These are phyloP conservation scores for Ophiostoma australiae DNA, from an alignment of 2,329 filamentous ascomycete species.

Conservation along the genomic window DNA sequence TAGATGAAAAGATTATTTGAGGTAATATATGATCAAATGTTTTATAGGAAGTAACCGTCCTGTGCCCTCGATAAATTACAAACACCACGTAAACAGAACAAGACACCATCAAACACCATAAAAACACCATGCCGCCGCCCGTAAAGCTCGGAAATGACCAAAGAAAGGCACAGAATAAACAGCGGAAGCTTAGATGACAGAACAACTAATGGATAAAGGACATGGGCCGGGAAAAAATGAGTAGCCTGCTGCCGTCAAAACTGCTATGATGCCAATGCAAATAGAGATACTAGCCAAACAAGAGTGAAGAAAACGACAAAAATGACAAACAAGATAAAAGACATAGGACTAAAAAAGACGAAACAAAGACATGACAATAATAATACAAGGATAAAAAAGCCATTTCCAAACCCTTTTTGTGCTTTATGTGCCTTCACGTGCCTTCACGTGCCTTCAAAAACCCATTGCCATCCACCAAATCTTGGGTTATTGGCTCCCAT, in stretches of 20 bases:
- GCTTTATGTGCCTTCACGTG: constrained; percentile 7
- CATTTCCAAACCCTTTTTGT: constrained; percentile 4
- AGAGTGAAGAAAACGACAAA: background rate
- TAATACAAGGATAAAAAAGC: constrained; percentile 22
- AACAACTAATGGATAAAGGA: constrained; percentile 5
- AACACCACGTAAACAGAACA: background rate
- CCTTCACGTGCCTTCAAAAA: background rate
- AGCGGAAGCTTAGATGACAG: background rate
- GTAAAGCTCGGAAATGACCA: no score
- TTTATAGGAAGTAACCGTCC: background rate
- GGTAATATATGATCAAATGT: background rate
- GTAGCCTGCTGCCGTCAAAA: background rate
- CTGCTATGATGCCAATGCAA: constrained; percentile 12
- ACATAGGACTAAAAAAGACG: background rate
- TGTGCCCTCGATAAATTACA: background rate
- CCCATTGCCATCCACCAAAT: background rate
- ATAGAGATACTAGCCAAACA: constrained; percentile 19
- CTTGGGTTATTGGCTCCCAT: background rate
- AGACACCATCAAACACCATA: background rate
- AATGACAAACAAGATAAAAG: constrained; percentile 7
- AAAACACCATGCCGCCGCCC: background rate
- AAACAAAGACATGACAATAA: constrained; percentile 16
- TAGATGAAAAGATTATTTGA: background rate
- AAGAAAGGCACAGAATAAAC: background rate
- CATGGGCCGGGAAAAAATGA: background rate